These are phyloP conservation scores for Tulasnella sp. DNA, from an alignment of 768 basidiomycete genomes.

Conservation along the genomic window DNA sequence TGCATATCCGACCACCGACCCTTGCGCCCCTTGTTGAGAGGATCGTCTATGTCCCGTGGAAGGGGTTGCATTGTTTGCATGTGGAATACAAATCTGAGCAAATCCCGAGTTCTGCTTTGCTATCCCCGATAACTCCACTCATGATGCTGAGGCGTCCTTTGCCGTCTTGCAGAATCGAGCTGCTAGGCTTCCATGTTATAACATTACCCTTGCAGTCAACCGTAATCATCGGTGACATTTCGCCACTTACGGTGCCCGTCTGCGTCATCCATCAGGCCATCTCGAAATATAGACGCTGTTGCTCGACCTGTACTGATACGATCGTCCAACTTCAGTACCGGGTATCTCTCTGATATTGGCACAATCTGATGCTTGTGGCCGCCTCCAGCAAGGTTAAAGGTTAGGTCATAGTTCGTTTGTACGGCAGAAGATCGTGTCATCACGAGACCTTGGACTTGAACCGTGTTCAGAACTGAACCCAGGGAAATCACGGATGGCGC, in stretches of 20 bases:
- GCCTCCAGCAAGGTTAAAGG: neutral
- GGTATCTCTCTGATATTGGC: neutral
- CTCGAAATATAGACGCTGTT: neutral
- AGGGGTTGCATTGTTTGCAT: neutral
- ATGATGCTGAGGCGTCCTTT: neutral
- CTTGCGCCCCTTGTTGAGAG: neutral
- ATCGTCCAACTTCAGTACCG: neutral
- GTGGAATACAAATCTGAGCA: neutral
- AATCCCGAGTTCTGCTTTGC: neutral
- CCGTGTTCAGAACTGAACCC: neutral
- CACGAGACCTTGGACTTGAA: neutral
- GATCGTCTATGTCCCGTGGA: neutral
- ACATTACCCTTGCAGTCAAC: neutral
- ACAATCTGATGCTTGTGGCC: neutral
- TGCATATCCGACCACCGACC: neutral
- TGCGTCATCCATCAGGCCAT: neutral
- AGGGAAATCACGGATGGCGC: neutral
- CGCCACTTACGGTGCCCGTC: neutral
- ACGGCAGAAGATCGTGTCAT: neutral
- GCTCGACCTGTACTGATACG: neutral
- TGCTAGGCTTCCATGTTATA: neutral
- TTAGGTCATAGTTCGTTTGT: neutral
- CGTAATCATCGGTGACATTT: neutral
- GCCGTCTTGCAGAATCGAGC: neutral
- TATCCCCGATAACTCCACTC: neutral